Evolutionary conservation across 768 basidiomycete genomes (phyloP), one percentile per base, ranked within the genome.

Genomic region (Amanita muscaria): DNA sequence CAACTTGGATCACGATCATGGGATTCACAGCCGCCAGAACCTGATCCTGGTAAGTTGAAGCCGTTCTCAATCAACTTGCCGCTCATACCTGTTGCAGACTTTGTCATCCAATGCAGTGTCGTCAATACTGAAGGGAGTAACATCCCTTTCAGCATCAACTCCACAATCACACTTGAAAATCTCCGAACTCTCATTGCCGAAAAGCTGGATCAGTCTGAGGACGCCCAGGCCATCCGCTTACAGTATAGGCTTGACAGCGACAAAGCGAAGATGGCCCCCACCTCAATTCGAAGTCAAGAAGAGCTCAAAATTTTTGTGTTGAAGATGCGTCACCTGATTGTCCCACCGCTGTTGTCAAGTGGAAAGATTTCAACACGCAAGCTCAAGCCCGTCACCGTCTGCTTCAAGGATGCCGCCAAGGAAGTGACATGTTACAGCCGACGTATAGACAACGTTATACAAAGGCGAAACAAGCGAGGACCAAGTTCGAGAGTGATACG

Each of bases 231-330:
- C n/a, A 15, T 49, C 9, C 19, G 39, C 21, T 39, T 49, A 29
- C 25, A 16, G 3, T 44, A 38, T 44, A 42, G 42, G 14, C 42
- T 49, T 37, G 42, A 37, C 23, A 38, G 24, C 31, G 35, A 44
- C 43, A 49, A 49, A 36, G 29, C 32, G 31, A 49, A 44, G 31
- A 31, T 27, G 16, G 29, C 34, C 31, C 32, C 47, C 16, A 49
- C 42, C 15, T 49, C 48, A 8, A 49, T 49, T 49, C 42, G 19
- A 31, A 49, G 34, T 16, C 35, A 37, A 24, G 48, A 49, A 19
- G 42, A 49, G 27, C 38, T 49, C n/a, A 23, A 27, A 15, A 49
- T 49, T 25, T 49, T 49, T 42, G 9, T 38, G 18, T 19, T 31
- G 19, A 42, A 30, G n/a, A 49, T 49, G 48, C 25, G 42, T 31